Base-by-base conservation (phyloP, 768 basidiomycete species). In the Naganishia kalamii region DNA sequence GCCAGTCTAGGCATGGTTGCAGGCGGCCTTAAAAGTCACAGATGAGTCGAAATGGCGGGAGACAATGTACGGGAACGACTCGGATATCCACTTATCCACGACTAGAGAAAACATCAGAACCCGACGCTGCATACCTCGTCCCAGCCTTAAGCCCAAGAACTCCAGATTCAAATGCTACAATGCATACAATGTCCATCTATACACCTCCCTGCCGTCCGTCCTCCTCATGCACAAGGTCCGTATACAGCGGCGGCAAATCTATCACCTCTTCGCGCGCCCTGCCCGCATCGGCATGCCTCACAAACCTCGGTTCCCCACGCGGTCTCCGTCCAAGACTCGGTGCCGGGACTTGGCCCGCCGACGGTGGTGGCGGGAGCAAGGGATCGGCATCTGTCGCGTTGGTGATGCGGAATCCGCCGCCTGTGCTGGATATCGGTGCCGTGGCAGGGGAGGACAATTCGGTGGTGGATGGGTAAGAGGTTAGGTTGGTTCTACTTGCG, bases 241-340 rank as follows among this genome's bases (percentile, higher is more conserved):
- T 68, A 30, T 68, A 68, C 48, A 68, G n/a, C 8, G 66, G 66
- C 35, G 66, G 66, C 29, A 68, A 25, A 63, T 68, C 66, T 41
- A 68, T 68, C 25, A 68, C 66, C 62, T 68, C 66, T 51, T 63
- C 60, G 21, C 21, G 35, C 21, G 47, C 60, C 27, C 60, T 27
- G 0, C 66, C 66, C 25, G 66, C 66, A 60, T 68, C 66, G 15
- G 62, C 62, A 57, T 68, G 66, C 48, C 66, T 44, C 7, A 68
- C 66, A 30, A 68, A 68, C 49, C 66, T 43, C 5, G 66, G 66
- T 32, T 67, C 62, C 7, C 63, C 33, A 17, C 63, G 35, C n/a
- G 27, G 40, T 30, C 46, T 29, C 17, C 44, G 32, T 3, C 35
- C 33, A 15, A n/a, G n/a, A n/a, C n/a, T n/a, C n/a, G n/a, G n/a